Conservation (phyloP, 1,284 basidiomycete genomes). For the Melampsora larici-populina region DNA sequence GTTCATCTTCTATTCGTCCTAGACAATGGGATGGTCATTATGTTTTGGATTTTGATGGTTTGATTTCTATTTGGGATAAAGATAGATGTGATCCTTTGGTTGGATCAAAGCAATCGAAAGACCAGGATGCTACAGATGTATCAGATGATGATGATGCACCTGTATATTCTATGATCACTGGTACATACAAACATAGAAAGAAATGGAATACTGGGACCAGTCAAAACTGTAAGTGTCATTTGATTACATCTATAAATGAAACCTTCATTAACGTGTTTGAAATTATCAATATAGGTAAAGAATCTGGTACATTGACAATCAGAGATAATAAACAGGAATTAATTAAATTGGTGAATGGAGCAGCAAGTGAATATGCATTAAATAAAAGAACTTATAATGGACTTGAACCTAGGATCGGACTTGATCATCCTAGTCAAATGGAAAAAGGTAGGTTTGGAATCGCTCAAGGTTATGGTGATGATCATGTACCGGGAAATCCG, state of each 20-base stretch:
- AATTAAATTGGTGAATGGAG: constrained; percentile 40
- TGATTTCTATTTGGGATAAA: constrained; percentile 59
- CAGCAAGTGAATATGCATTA: constrained; percentile 63
- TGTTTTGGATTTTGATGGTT: constrained; percentile 71
- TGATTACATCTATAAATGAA: constrained; percentile 23
- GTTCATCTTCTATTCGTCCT: constrained; percentile 23
- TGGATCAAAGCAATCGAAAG: not conserved
- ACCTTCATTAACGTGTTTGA: not conserved
- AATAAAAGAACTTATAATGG: constrained; percentile 73
- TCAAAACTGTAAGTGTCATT: constrained; percentile 50
- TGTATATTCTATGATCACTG: constrained; percentile 32
- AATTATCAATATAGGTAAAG: constrained; percentile 15
- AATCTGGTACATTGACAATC: constrained; percentile 11
- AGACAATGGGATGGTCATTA: constrained; percentile 72
- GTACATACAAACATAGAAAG: constrained; percentile 39
- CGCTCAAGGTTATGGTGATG: constrained; percentile 71
- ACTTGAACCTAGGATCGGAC: constrained; percentile 72
- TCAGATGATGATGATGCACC: constrained; percentile 37
- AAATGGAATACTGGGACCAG: constrained; percentile 35
- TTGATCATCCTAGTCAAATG: constrained; percentile 73
- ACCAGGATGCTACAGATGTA: not conserved
- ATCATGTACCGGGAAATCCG: not conserved
- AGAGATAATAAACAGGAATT: constrained; percentile 38
- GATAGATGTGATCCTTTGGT: constrained; percentile 43
- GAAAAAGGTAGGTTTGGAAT: constrained; percentile 87